Evolutionary conservation across 2,329 filamentous ascomycete species (phyloP).

Genomic region (Beauveria brongniartii): DNA sequence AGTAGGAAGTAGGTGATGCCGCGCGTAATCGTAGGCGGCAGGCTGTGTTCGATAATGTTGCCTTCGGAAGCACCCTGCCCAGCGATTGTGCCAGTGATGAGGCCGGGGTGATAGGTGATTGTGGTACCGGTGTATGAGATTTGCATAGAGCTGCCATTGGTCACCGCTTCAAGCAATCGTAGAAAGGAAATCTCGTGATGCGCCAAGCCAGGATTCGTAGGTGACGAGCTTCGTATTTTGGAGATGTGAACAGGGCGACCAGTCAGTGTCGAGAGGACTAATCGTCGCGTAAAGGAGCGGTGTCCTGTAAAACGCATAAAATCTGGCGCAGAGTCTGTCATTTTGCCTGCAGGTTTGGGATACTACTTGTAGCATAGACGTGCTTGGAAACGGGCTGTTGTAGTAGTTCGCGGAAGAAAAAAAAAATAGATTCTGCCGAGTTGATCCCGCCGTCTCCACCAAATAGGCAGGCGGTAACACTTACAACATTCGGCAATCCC

Average conservation of each 20-base stretch:
- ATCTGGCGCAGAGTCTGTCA: conserved; percentile 40
- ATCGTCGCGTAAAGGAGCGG: conserved; percentile 71
- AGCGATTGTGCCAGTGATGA: conserved; percentile 78
- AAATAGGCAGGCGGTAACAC: conserved; percentile 24
- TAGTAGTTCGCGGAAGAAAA: conserved; percentile 12
- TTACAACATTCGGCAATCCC: not conserved
- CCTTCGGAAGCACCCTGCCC: conserved; percentile 62
- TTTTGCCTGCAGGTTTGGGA: conserved; percentile 19
- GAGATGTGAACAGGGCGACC: conserved; percentile 86
- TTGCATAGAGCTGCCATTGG: conserved; percentile 90
- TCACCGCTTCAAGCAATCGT: conserved; percentile 86
- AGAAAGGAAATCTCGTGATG: conserved; percentile 93
- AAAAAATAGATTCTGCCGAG: conserved; percentile 32
- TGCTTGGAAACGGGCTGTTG: not conserved
- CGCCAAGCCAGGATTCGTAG: conserved; percentile 79
- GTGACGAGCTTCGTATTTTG: conserved; percentile 81
- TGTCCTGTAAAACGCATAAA: conserved; percentile 76
- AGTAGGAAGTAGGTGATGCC: conserved; percentile 90
- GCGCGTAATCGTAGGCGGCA: conserved; percentile 68
- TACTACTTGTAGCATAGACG: conserved; percentile 1
- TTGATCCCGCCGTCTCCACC: conserved; percentile 6
- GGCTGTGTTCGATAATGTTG: conserved; percentile 72
- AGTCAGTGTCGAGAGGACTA: conserved; percentile 85
- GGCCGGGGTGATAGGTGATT: conserved; percentile 81
- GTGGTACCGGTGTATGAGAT: conserved; percentile 96